A percentile compares a stretch with the other conserved stretches of the same genome.
Evolutionary conservation across 495 filamentous ascomycete genomes (phyloP).

Genomic region (Talaromyces borbonicus): DNA sequence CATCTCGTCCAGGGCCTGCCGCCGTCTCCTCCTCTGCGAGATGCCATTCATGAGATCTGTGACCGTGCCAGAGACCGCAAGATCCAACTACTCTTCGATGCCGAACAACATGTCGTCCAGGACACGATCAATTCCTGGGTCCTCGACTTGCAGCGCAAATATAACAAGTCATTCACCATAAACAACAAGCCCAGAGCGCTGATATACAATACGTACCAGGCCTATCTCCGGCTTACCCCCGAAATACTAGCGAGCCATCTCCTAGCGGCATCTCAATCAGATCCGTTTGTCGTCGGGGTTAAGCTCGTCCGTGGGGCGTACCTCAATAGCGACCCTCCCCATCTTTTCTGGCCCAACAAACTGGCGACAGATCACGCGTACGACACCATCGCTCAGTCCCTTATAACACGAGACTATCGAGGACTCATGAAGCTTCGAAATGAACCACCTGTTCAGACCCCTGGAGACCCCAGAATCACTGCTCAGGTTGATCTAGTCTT

Average conservation of each 20-base stretch:
- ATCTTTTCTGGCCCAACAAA: conserved; percentile 34
- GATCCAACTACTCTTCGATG: conserved; percentile 70
- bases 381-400: conserved; percentile 24
- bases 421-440: conserved; percentile 16
- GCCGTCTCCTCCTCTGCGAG: conserved; percentile 42
- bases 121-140: conserved; percentile 73
- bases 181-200: conserved; percentile 35
- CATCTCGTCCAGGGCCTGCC: conserved; percentile 41
- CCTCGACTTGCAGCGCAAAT: conserved; percentile 60
- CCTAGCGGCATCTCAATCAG: conserved; percentile 41
- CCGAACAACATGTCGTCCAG: conserved; percentile 70
- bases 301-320: conserved; percentile 92
- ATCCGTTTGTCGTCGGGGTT: conserved; percentile 66
- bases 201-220: conserved; percentile 64
- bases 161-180: conserved; percentile 37
- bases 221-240: conserved; percentile 63
- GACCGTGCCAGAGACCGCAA: conserved; percentile 51
- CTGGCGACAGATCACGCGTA: conserved; percentile 30
- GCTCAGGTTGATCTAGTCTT: conserved; percentile 29
- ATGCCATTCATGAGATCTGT: conserved; percentile 64
- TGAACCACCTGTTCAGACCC: conserved; percentile 3
- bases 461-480: conserved; percentile 7
- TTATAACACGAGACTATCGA: conserved; percentile 11
- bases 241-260: conserved; percentile 53
- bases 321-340: conserved; percentile 27